Percentiles rank a stretch among this genome's conserved stretches.
Conservation (phyloP, 1,284 basidiomycete species). For the Marasmius sp. region DNA sequence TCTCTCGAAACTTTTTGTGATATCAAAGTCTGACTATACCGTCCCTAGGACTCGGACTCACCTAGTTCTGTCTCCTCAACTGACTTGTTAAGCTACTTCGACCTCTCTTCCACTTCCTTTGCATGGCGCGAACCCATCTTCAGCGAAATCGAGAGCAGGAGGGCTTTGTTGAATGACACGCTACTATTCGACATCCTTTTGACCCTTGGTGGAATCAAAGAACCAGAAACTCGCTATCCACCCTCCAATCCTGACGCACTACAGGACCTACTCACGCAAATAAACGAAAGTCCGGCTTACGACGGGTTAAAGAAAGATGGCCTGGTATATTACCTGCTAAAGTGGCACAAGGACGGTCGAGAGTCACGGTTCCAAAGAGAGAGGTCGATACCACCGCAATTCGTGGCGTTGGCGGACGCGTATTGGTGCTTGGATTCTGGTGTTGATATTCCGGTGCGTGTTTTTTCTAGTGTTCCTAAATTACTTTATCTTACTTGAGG, state of each 20-base stretch:
- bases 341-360: constrained; percentile 67
- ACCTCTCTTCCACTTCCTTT: constrained; percentile 42
- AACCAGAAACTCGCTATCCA: constrained; percentile 63
- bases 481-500: constrained; percentile 3
- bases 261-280: constrained; percentile 54
- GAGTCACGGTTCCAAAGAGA: constrained; percentile 55
- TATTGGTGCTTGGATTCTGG: constrained; percentile 79
- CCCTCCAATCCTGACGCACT: constrained; percentile 57
- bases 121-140: constrained; percentile 49
- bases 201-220: constrained; percentile 57
- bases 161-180: constrained; percentile 57
- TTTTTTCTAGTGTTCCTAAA: constrained; percentile 2
- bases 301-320: constrained; percentile 78
- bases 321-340: constrained; percentile 73
- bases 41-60: neutral
- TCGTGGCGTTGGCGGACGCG: constrained; percentile 68
- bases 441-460: constrained; percentile 57
- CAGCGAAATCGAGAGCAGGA: constrained; percentile 58
- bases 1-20: neutral
- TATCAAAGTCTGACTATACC: neutral
- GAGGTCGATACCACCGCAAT: constrained; percentile 69
- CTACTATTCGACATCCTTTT: constrained; percentile 77
- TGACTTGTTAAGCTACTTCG: constrained; percentile 38
- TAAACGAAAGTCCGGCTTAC: constrained; percentile 54
- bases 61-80: neutral